Base-by-base conservation (phyloP, 2,329 filamentous ascomycete genomes). In the Pseudocercospora fuligena region DNA sequence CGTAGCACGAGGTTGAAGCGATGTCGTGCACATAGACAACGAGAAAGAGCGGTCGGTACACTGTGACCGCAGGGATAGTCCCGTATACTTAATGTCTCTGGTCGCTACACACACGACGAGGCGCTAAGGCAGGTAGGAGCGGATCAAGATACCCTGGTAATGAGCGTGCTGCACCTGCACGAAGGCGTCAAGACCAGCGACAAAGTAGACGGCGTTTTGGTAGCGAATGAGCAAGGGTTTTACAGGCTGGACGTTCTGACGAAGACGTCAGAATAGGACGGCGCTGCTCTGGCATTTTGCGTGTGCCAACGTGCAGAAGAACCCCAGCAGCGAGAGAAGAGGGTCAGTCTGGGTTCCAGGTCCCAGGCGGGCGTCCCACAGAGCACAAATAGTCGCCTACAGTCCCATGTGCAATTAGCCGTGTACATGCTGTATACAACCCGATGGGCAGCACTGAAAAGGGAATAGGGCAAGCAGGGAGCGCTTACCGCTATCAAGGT, bases 71-170 rank as follows among this genome's bases (percentile, higher is more conserved):
- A 68, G 63, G 65, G 69, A 69, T 70, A 21, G n/a, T 62, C 33
- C 60, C 53, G 66, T 66, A 62, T 64, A 66, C 65, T 61, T 66
- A 53, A 64, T 64, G 66, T 51, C 61, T 63, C 57, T 59, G 53
- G 58, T 49, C 36, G 67, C 63, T 63, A 69, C 67, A 66, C 65
- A 67, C 63, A 68, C 61, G 53, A 60, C 64, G 62, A 66, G 65
- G 62, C 69, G 68, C 68, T 71, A 71, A 68, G 64, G 69, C 68
- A 71, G 62, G 62, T 19, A 60, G 59, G 54, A 54, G 62, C 69
- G 67, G 64, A 71, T 71, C 59, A 36, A 69, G 67, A 71, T 65
- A 68, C 64, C 69, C 68, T 71, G 69, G 69, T 70, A 69, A 66
- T 60, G 64, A 67, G 54, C 21, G 62, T 58, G 66, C 62, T 71